These are phyloP conservation scores for Metarhizium robertsii DNA, from an alignment of 2,329 filamentous ascomycete species.

Conservation along the genomic window DNA sequence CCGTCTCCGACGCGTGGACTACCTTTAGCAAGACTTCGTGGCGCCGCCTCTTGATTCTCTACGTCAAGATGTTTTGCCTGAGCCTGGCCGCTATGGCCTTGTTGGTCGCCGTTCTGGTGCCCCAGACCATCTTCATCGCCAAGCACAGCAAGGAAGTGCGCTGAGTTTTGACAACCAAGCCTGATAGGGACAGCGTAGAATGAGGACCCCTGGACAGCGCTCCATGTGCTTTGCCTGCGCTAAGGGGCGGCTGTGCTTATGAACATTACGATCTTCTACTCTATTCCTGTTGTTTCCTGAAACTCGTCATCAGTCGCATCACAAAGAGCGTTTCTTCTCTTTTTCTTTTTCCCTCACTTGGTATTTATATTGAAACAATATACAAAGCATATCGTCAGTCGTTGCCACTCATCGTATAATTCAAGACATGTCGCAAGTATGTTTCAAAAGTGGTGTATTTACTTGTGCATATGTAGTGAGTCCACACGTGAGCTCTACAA, in stretches of 20 bases:
- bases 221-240: not conserved
- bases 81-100: constrained; percentile 36
- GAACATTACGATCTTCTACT: not conserved
- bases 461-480: constrained; percentile 20
- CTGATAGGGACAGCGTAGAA: not conserved
- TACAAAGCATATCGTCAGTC: not conserved
- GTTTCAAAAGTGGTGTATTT: constrained; percentile 2
- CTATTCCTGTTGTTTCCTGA: not conserved
- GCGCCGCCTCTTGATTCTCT: constrained; percentile 63
- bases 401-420: not conserved
- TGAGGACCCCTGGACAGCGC: not conserved
- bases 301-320: not conserved
- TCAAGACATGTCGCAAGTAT: too few relatives aligned
- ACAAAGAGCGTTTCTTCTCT: too few relatives aligned
- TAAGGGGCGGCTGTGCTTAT: not conserved
- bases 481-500: constrained; percentile 17
- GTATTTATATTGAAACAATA: not conserved
- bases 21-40: constrained; percentile 67
- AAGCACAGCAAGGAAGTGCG: constrained; percentile 5
- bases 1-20: constrained; percentile 68
- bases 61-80: constrained; percentile 60
- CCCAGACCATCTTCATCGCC: constrained; percentile 38
- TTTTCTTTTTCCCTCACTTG: too few relatives aligned
- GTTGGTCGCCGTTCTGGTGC: constrained; percentile 36
- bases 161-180: not conserved